Evolutionary conservation across 23 red algal genomes (phyloP), one percentile per base, ranked within the genome.

Genomic region (Gracilaria vermiculophylla): DNA sequence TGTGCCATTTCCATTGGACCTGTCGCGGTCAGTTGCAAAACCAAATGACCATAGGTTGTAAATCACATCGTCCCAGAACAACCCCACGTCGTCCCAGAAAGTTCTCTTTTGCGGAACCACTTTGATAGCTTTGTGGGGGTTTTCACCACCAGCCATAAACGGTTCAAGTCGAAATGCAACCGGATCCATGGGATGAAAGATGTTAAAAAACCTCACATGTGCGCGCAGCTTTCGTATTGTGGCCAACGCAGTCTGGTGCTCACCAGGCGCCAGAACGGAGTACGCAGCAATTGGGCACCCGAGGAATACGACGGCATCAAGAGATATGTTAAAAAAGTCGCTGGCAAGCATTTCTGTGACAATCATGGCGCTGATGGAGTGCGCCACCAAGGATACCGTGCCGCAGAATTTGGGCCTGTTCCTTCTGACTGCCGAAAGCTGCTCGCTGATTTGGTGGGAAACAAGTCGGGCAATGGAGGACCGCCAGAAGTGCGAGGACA

Each of bases 121-220:
- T 70, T 51, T 45, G 3, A 86, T 57, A 69, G 81, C 61, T 54
- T 54, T 54, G 20, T 36, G 19, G 17, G 31, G 15, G 29, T 71
- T 50, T 23, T 48, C 41, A 6, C 52, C 66, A 7, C 36, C 58
- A 21, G 23, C 14, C 39, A 86, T 51, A 86, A 86, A 74, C 37
- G 81, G 81, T 71, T 86, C 81, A 28, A 86, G 53, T 5, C 81
- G 81, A 86, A 65, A 86, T 12, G 81, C 81, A 44, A 86, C 81
- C 27, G 81, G 81, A 56, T 86, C 81, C 62, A 86, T 65, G 29
- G 81, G 81, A 86, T 86, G 81, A 74, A 70, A 86, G 14, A 86
- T 62, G 31, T 86, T 86, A 48, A 86, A 65, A 48, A 86, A 86
- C 27, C 81, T 50, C 21, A 86, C 44, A 5, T 35, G 33, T 44